A percentile compares a stretch with the other conserved stretches of the same genome.
Conservation (phyloP, 306 rosid species). For the Senna tora region DNA sequence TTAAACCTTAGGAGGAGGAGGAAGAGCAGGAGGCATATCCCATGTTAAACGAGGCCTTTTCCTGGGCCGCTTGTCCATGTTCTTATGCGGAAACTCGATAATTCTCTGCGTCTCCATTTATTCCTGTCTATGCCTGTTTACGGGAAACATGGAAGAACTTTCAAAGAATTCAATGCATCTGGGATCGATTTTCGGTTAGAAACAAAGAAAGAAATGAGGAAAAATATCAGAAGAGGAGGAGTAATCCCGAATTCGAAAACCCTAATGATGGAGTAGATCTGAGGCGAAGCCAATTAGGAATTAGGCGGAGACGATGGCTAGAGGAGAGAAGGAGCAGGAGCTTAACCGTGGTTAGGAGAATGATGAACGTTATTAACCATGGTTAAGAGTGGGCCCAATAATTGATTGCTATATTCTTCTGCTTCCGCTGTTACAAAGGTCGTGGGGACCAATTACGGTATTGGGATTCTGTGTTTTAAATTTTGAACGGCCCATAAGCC, state of each 20-base stretch:
- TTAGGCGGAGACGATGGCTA: slow-evolving; percentile 13
- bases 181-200: slow-evolving; percentile 22
- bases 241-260: slow-evolving; percentile 33
- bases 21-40: slow-evolving; percentile 72
- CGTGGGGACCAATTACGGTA: neutral
- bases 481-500: neutral
- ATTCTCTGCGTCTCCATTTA: slow-evolving; percentile 81
- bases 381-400: slow-evolving; percentile 35
- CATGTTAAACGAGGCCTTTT: slow-evolving; percentile 77
- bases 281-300: slow-evolving; percentile 5
- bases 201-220: neutral
- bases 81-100: slow-evolving; percentile 69
- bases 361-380: slow-evolving; percentile 35
- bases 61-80: slow-evolving; percentile 78
- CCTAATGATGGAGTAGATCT: slow-evolving; percentile 53
- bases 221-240: neutral
- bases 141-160: slow-evolving; percentile 9
- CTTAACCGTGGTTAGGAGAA: slow-evolving; percentile 53
- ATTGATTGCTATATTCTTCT: neutral
- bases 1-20: slow-evolving; percentile 64
- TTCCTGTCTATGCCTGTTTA: slow-evolving; percentile 21
- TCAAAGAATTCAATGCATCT: slow-evolving; percentile 18
- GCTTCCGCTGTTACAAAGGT: neutral
- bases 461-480: neutral
- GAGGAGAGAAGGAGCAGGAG: neutral